A percentile compares a stretch with the other conserved stretches of the same genome.
phyloP scores from a whole-genome alignment of 495 filamentous ascomycete genomes.

The Apodospora peruviana region DNA sequence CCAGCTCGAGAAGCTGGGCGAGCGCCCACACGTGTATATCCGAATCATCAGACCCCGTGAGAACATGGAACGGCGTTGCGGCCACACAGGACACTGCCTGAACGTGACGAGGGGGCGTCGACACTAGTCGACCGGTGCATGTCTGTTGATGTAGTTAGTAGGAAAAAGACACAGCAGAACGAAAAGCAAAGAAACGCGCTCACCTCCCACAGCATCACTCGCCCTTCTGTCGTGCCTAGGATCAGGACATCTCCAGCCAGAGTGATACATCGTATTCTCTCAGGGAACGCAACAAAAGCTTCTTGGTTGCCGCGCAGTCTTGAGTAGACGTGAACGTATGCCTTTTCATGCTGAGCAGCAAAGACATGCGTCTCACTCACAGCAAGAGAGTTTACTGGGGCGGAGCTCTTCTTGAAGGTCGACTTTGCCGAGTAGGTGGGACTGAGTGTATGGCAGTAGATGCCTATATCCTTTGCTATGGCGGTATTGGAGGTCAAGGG shows the following conservation, averaged over 20 bases:
- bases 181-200: constrained; percentile 5
- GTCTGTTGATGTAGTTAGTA: constrained; percentile 43
- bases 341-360: constrained; percentile 84
- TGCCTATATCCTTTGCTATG: constrained; percentile 68
- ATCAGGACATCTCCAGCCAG: constrained; percentile 63
- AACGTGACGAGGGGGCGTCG: constrained; percentile 82
- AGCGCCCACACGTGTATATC: constrained; percentile 89
- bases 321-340: constrained; percentile 85
- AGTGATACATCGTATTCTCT: constrained; percentile 70
- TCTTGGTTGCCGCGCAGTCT: constrained; percentile 80
- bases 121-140: constrained; percentile 79
- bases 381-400: constrained; percentile 69
- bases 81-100: constrained; percentile 75
- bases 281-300: constrained; percentile 76
- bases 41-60: constrained; percentile 85
- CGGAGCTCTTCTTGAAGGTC: constrained; percentile 90
- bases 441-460: constrained; percentile 79
- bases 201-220: constrained; percentile 92
- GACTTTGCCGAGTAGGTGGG: constrained; percentile 63
- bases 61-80: constrained; percentile 67
- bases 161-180: not conserved
- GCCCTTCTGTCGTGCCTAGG: constrained; percentile 80
- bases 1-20: constrained; percentile 57
- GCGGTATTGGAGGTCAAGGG: constrained; percentile 59
- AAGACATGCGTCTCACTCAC: constrained; percentile 82